phyloP scores from a whole-genome alignment of 140 eudicot genomes.

The Oenanthe javanica region DNA sequence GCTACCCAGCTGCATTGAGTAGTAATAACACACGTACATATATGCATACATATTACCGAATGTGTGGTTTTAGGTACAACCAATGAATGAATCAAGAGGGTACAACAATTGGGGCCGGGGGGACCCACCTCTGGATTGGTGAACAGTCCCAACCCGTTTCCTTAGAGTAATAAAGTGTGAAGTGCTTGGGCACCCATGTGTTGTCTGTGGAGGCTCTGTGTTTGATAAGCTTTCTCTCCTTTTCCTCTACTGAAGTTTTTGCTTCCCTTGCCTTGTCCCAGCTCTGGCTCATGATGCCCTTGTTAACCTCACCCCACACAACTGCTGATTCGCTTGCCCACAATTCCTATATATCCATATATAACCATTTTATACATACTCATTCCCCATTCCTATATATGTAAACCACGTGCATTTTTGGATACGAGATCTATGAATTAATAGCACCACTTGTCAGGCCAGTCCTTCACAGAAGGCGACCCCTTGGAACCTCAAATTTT shows the following conservation, averaged over 20 bases:
- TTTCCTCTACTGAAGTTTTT: constrained; percentile 47
- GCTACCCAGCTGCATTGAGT: too few species aligned
- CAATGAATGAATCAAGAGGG: not conserved
- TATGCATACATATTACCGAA: not conserved
- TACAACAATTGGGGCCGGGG: constrained; percentile 67
- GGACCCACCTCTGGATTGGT: constrained; percentile 46
- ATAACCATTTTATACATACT: not conserved
- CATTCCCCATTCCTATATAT: not conserved
- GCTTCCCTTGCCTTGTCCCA: constrained; percentile 79
- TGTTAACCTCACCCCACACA: constrained; percentile 67
- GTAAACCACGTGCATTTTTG: not conserved
- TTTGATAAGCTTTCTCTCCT: constrained; percentile 45
- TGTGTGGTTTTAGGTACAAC: not conserved
- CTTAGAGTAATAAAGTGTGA: constrained; percentile 38
- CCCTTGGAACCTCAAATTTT: too few species aligned
- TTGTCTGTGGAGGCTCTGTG: constrained; percentile 36
- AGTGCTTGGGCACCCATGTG: constrained; percentile 67
- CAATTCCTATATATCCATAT: constrained; percentile 28
- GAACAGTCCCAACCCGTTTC: constrained; percentile 56
- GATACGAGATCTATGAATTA: not conserved
- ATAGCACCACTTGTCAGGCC: not conserved
- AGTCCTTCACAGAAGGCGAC: too few species aligned
- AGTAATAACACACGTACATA: too few species aligned
- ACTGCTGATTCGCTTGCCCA: constrained; percentile 56
- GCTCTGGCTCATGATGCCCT: constrained; percentile 38